A percentile compares a stretch with the other conserved stretches of the same genome.
phyloP scores from a whole-genome alignment of 352 stramenopile species.

The Phytophthora pseudosyringae region DNA sequence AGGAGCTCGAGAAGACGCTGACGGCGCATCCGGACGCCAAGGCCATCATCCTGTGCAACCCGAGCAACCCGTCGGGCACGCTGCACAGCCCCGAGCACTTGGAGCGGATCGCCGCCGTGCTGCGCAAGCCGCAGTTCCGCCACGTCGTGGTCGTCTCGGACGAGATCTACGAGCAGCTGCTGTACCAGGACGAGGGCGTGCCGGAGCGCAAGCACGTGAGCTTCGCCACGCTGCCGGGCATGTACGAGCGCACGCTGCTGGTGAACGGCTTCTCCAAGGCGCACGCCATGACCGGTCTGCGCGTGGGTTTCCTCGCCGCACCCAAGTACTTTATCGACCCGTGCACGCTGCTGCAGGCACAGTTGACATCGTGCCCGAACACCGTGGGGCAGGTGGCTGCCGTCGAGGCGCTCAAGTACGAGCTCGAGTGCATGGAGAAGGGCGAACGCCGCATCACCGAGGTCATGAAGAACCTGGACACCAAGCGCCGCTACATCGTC shows the following conservation, averaged over 20 bases:
- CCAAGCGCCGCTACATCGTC: slow-evolving; percentile 93
- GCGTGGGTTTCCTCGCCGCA: slow-evolving; percentile 92
- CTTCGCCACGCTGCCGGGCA: slow-evolving; percentile 75
- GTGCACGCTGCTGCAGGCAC: slow-evolving; percentile 93
- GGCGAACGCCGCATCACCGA: slow-evolving; percentile 54
- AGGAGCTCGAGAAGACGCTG: slow-evolving; percentile 74
- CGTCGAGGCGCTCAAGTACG: slow-evolving; percentile 87
- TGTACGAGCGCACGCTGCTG: slow-evolving; percentile 93
- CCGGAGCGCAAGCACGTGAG: slow-evolving; percentile 66
- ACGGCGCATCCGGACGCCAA: slow-evolving; percentile 78
- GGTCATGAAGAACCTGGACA: slow-evolving; percentile 61
- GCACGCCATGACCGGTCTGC: slow-evolving; percentile 96
- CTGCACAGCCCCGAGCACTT: slow-evolving; percentile 84
- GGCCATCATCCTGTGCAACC: slow-evolving; percentile 96
- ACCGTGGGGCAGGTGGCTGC: slow-evolving; percentile 93
- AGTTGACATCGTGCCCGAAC: slow-evolving; percentile 95
- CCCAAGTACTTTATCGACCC: slow-evolving; percentile 91
- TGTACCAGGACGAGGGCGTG: slow-evolving; percentile 87
- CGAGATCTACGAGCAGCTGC: slow-evolving; percentile 97
- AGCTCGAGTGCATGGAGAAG: slow-evolving; percentile 65
- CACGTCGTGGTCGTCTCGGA: slow-evolving; percentile 92
- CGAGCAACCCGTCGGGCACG: slow-evolving; percentile 94
- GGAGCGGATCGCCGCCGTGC: slow-evolving; percentile 58
- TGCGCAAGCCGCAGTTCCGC: slow-evolving; percentile 66
- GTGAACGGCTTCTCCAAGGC: slow-evolving; percentile 98